Evolutionary conservation across 306 rosid genomes (phyloP), one percentile per base, ranked within the genome.

Genomic region (Crataegus laevigata): DNA sequence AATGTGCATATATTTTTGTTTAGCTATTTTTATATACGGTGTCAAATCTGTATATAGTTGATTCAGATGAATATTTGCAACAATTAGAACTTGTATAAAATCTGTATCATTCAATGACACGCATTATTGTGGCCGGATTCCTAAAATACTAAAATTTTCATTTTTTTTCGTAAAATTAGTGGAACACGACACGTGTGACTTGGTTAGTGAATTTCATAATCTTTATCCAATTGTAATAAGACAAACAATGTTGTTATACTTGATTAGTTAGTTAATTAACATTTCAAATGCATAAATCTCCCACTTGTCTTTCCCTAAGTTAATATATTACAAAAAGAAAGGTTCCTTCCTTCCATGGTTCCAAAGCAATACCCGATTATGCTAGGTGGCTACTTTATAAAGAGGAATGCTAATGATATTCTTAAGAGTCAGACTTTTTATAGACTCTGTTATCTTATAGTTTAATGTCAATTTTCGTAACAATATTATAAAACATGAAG

Each of bases 371-470:
- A 63, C 51, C 70, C 28, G 28, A 50, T 75, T 57, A 2, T 4
- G 29, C 2, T 0, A 50, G 10, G 38, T 45, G 32, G 34, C 12
- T 58, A 24, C 5, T 58, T 57, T 22, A 72, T 72, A 38, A 24
- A 26, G 8, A 32, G 0, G 36, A 32, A 32, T 32, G 36, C 8
- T 5, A 32, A 5, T 0, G 1, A 32, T 32, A 32, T 8, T 32
- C 8, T 32, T 0, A 32, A 32, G 5, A 32, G 36, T 32, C 0
- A 32, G 1, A 32, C 0, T 32, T 32, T 32, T 32, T 0, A 32
- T 32, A 32, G 8, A 32, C 8, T 32, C 8, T 32, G 1, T 32
- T 32, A 32, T 6, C 6, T 32, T 0, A 32, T 32, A 5, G 6
- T 32, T 32, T 32, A 32, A 32, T 1, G 0, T 32, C 6, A 32